Conservation (phyloP, 768 basidiomycete genomes). For the Rhodotorula paludigena region DNA sequence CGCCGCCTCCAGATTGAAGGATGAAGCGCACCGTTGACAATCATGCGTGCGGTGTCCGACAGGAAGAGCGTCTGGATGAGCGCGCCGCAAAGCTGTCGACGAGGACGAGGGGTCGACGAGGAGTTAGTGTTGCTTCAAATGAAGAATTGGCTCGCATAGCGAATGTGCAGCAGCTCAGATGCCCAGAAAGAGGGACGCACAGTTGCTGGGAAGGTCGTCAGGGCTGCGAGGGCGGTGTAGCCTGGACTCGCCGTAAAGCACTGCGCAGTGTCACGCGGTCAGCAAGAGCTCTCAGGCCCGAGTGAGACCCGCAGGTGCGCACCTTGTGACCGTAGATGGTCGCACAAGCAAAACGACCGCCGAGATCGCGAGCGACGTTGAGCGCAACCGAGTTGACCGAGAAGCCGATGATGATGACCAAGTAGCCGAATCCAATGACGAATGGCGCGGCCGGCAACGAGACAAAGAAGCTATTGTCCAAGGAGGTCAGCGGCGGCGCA, state of each 20-base stretch:
- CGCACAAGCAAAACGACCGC: constrained; percentile 20
- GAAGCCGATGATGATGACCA: constrained; percentile 30
- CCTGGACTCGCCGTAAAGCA: constrained; percentile 18
- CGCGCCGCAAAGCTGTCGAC: constrained; percentile 28
- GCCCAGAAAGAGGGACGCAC: constrained; percentile 1
- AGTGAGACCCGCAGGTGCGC: neutral
- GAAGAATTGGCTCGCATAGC: too few relatives aligned
- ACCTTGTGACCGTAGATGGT: constrained; percentile 17
- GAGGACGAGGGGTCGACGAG: too few relatives aligned
- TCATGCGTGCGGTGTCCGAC: constrained; percentile 6
- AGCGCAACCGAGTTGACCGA: constrained; percentile 24
- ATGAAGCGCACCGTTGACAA: neutral
- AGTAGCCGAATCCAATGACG: constrained; percentile 35
- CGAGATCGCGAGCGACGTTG: constrained; percentile 38
- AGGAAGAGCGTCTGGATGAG: constrained; percentile 33
- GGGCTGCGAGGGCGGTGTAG: constrained; percentile 32
- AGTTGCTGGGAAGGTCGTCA: constrained; percentile 28
- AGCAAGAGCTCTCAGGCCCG: constrained; percentile 6
- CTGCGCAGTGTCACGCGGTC: constrained; percentile 2
- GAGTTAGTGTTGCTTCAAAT: too few relatives aligned
- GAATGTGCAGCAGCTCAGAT: too few relatives aligned
- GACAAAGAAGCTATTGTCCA: constrained; percentile 26
- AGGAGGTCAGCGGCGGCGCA: neutral
- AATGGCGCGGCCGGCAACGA: constrained; percentile 29
- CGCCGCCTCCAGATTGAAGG: neutral